Conservation (phyloP, 2,329 filamentous ascomycete genomes). For the Diaporthe sp. region DNA sequence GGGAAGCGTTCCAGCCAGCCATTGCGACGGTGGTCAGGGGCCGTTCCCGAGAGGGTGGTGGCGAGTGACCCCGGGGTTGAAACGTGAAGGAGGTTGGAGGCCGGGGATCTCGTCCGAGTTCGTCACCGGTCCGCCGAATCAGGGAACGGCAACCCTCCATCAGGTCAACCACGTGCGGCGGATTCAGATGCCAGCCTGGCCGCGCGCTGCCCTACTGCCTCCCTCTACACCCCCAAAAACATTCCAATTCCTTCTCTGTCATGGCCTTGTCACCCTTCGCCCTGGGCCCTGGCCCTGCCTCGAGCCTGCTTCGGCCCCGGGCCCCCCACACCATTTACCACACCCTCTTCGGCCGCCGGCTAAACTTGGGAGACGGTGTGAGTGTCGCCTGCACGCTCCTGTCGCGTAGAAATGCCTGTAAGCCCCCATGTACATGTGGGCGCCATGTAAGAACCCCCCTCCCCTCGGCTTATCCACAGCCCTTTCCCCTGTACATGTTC, state of each 20-base stretch:
- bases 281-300: neutral
- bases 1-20: constrained; percentile 21
- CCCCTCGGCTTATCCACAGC: neutral
- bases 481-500: neutral
- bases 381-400: neutral
- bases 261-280: neutral
- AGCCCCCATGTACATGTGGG: neutral
- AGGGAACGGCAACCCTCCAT: constrained; percentile 32
- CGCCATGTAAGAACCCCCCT: neutral
- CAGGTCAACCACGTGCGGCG: constrained; percentile 30
- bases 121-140: constrained; percentile 33
- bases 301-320: neutral
- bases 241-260: neutral
- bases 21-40: constrained; percentile 17
- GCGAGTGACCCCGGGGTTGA: constrained; percentile 28
- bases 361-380: constrained; percentile 4
- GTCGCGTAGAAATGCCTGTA: neutral
- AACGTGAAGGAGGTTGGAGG: neutral
- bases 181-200: constrained; percentile 9
- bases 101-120: constrained; percentile 18
- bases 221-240: no score
- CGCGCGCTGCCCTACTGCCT: neutral
- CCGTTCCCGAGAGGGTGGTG: constrained; percentile 5
- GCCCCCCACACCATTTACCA: constrained; percentile 1
- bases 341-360: constrained; percentile 16